Base-by-base conservation (phyloP, 352 stramenopile species). In the Globisporangium solare region DNA sequence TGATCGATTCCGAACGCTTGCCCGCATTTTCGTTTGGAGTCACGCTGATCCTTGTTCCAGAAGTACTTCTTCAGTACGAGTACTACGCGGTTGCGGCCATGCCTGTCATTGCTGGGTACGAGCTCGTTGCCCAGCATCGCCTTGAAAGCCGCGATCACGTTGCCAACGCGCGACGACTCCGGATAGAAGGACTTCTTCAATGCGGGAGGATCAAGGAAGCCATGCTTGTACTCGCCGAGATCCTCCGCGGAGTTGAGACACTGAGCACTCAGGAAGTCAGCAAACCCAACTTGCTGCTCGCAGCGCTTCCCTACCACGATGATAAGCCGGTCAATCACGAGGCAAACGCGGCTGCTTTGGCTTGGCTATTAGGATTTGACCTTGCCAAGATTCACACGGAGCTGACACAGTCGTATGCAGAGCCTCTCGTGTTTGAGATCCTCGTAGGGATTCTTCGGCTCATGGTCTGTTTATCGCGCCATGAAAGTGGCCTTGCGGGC, bases 21-120 rank as follows among this genome's bases (percentile, higher is more conserved):
- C 67, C 66, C 8, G 21, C 65, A 0, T 70, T 85, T 41, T 55
- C 60, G 1, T 45, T 89, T 7, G 64, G 43, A 3, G 39, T 78
- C 12, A 73, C 73, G 51, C 56, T 88, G 17, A 47, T 76, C 2
- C 40, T 83, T 27, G 59, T 79, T n/a, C 68, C 71, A 8, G 71
- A 88, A 27, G 60, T 71, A 11, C 63, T 92, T 7, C 64, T 92
- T 13, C 69, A 75, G 27, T 83, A 88, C 18, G 68, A 79, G 17
- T 60, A 79, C 4, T 70, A 83, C 10, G 62, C 78, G 6, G 60
- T 68, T 14, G 63, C 64, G 21, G 67, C 62, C 0, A 86, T 92
- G 76, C 79, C 81, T 13, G 46, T 88, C 24, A 76, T 89, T 17
- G 54, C 72, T 18, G 65, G 51, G 1, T 89, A 89, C 37, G 74